Evolutionary conservation across 352 stramenopile species (phyloP).

Genomic region (Phytophthora vignae): DNA sequence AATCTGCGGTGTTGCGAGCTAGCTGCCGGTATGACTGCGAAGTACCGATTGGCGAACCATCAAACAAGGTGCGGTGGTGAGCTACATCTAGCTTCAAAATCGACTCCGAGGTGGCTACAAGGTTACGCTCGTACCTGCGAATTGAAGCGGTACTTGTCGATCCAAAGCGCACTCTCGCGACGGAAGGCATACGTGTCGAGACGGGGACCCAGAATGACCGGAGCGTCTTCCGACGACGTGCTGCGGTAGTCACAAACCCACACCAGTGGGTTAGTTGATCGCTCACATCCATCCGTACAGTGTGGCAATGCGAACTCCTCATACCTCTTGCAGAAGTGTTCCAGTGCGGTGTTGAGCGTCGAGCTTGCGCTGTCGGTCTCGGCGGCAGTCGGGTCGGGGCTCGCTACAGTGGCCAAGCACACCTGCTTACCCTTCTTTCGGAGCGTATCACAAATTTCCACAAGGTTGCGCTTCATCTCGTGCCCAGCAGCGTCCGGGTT

Average conservation of each 20-base stretch:
- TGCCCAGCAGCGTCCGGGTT: slow-evolving; percentile 33
- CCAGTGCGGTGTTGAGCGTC: slow-evolving; percentile 69
- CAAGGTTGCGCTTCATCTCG: slow-evolving; percentile 68
- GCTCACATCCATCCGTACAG: not conserved
- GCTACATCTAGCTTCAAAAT: not conserved
- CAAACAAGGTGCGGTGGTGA: slow-evolving; percentile 13
- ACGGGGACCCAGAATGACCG: slow-evolving; percentile 75
- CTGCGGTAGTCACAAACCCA: slow-evolving; percentile 33
- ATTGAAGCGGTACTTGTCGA: slow-evolving; percentile 87
- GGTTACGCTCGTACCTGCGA: slow-evolving; percentile 63
- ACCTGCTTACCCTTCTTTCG: slow-evolving; percentile 87
- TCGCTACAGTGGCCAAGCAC: slow-evolving; percentile 71
- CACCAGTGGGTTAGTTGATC: slow-evolving; percentile 24
- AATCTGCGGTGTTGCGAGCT: slow-evolving; percentile 77
- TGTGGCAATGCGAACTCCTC: slow-evolving; percentile 10
- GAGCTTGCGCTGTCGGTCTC: slow-evolving; percentile 42
- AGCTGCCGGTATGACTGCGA: slow-evolving; percentile 79
- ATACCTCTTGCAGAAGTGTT: slow-evolving; percentile 83
- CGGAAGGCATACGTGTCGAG: slow-evolving; percentile 81
- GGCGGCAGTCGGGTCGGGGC: slow-evolving; percentile 43
- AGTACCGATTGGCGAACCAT: slow-evolving; percentile 17
- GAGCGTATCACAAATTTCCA: slow-evolving; percentile 79
- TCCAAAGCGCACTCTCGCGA: slow-evolving; percentile 61
- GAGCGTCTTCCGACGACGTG: slow-evolving; percentile 67
- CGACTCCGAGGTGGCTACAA: slow-evolving; percentile 4